A percentile compares a stretch with the other conserved stretches of the same genome.
These are phyloP conservation scores for Lobosporangium transversale DNA, from an alignment of 192 early-diverging fungal genomes.

Conservation along the genomic window DNA sequence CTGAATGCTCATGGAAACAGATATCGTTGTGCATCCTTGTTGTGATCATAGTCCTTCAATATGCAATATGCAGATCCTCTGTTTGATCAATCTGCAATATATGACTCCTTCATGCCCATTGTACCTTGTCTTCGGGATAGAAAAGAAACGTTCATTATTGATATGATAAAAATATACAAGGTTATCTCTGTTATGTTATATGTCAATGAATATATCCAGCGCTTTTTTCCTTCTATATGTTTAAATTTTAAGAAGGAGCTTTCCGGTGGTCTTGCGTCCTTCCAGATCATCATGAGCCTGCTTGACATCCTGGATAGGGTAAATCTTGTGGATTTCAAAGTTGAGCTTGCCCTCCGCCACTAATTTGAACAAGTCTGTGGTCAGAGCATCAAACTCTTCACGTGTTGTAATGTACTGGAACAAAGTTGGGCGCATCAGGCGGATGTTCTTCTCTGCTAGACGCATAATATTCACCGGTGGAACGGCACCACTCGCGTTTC, in stretches of 20 bases:
- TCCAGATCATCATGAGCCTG: constrained; percentile 85
- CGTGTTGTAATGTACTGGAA: constrained; percentile 74
- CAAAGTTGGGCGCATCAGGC: constrained; percentile 77
- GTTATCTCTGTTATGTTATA: too few relatives aligned
- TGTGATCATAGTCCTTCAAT: too few relatives aligned
- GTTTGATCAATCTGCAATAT: too few relatives aligned
- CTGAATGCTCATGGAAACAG: too few relatives aligned
- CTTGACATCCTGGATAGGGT: constrained; percentile 76
- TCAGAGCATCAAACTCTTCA: constrained; percentile 73
- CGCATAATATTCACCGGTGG: constrained; percentile 66
- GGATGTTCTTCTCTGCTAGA: constrained; percentile 76
- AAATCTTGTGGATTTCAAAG: constrained; percentile 77
- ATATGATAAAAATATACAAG: too few relatives aligned
- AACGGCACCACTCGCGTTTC: constrained; percentile 87
- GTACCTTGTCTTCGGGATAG: too few relatives aligned
- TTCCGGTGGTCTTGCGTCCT: constrained; percentile 75
- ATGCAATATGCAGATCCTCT: too few relatives aligned
- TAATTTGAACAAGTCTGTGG: constrained; percentile 69
- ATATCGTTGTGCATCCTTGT: too few relatives aligned
- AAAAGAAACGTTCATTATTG: too few relatives aligned
- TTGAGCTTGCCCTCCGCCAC: constrained; percentile 68
- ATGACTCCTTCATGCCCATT: too few relatives aligned
- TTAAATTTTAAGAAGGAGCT: constrained; percentile 70
- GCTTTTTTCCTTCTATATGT: too few relatives aligned
- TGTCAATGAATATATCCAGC: too few relatives aligned